Evolutionary conservation across 345 rosid species (phyloP), one percentile per base, ranked within the genome.

Genomic region (Euclidium syriacum): DNA sequence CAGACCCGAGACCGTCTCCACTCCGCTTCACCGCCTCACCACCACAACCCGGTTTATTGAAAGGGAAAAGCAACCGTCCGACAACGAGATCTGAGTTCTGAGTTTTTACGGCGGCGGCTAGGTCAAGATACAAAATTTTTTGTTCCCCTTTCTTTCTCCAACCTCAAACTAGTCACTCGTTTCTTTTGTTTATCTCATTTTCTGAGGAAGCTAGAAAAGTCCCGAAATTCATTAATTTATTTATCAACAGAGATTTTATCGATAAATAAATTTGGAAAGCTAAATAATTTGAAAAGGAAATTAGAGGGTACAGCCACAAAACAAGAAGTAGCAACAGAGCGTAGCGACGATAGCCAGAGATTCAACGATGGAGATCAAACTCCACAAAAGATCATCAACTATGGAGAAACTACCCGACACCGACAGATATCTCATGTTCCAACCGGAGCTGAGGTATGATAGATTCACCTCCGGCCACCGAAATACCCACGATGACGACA

Each of bases 231-330:
- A 47, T 67, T 12, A 4, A 2, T 68, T 58, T 40, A 58, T 58
- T 9, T 41, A 51, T 17, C 33, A 24, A 58, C 73, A 70, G 0
- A 22, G 12, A 61, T 22, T 59, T 49, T 2, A 35, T 18, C 9
- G 25, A 8, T 12, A 50, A 32, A 15, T 2, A 47, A 17, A 40
- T 8, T 34, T 0, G 1, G 4, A 33, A 70, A 30, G 22, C 8
- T 2, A 17, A 16, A 22, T n/a, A 30, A 53, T 10, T 14, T 9
- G 0, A 19, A 32, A 24, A 60, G 22, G 7, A 20, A 62, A 27
- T 89, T 80, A 90, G 55, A 90, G 73, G 40, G 94, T 82, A 62
- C 97, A 90, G 10, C 95, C 95, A 54, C 97, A 90, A 65, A 81
- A 87, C 18, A 87, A 29, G 60, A 85, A 82, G 86, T 79, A 90